Evolutionary conservation across 306 rosid genomes (phyloP).

Genomic region (Cicer pinnatifidum): DNA sequence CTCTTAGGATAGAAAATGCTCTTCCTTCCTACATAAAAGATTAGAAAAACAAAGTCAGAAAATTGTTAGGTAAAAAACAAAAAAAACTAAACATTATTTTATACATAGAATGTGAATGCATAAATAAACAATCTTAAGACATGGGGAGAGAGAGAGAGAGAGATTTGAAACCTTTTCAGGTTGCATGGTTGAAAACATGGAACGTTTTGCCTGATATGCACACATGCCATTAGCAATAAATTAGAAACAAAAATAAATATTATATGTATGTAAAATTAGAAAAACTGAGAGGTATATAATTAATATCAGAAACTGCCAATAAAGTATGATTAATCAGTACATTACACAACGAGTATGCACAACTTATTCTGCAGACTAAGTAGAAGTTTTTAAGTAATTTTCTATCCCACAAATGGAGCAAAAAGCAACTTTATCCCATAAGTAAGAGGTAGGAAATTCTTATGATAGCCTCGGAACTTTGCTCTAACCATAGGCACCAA

Average conservation of each 20-base stretch:
- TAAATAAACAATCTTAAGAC: background rate
- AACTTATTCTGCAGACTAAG: background rate
- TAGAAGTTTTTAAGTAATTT: background rate
- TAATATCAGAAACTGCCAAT: conserved; percentile 26
- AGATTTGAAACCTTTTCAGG: conserved; percentile 60
- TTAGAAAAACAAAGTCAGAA: conserved; percentile 33
- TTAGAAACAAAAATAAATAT: conserved; percentile 8
- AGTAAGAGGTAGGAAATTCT: background rate
- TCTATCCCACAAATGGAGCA: background rate
- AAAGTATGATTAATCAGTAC: conserved; percentile 8
- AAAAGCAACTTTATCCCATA: background rate
- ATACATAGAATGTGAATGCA: conserved; percentile 39
- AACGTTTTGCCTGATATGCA: conserved; percentile 60
- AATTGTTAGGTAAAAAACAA: conserved; percentile 23
- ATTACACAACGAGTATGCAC: conserved; percentile 19
- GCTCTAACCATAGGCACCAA: background rate
- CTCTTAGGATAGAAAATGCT: conserved; percentile 62
- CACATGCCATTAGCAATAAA: conserved; percentile 39
- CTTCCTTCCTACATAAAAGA: conserved; percentile 60
- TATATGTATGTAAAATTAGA: conserved; percentile 31
- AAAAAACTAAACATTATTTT: conserved; percentile 24
- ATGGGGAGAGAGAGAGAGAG: conserved; percentile 1
- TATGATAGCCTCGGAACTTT: background rate
- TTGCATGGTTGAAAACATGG: conserved; percentile 44
- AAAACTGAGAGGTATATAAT: conserved; percentile 10